phyloP scores from a whole-genome alignment of 148 eudicot species.

The Nepenthes mirabilis region DNA sequence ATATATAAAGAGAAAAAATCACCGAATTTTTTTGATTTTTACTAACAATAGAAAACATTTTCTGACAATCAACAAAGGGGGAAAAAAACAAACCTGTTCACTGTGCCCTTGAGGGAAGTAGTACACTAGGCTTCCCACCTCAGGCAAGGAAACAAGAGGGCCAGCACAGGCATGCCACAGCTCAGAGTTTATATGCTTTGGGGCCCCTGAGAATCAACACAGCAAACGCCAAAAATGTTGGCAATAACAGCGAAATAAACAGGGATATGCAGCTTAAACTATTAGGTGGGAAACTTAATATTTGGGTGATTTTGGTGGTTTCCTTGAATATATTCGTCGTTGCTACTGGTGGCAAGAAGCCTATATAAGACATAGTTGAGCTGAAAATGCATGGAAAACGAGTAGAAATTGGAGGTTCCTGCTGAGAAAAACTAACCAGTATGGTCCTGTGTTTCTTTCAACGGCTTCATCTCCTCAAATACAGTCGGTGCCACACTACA shows the following conservation, averaged over 20 bases:
- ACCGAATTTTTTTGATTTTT: too few relatives aligned
- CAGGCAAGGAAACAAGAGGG: constrained; percentile 82
- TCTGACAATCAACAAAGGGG: too few relatives aligned
- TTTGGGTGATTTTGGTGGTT: too few relatives aligned
- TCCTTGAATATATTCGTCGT: too few relatives aligned
- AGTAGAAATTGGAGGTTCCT: too few relatives aligned
- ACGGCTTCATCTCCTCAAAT: constrained; percentile 55
- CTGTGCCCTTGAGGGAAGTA: constrained; percentile 99
- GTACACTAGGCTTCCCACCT: constrained; percentile 83
- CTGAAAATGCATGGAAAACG: too few relatives aligned
- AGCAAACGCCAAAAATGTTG: neutral
- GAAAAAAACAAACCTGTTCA: constrained; percentile 56
- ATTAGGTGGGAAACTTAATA: too few relatives aligned
- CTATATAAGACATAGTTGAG: too few relatives aligned
- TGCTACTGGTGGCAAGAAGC: too few relatives aligned
- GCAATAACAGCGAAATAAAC: too few relatives aligned
- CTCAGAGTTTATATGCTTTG: constrained; percentile 68
- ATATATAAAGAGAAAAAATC: neutral
- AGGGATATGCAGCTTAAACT: too few relatives aligned
- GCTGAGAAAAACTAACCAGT: constrained; percentile 30
- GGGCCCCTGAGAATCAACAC: constrained; percentile 22
- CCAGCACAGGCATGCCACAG: constrained; percentile 99
- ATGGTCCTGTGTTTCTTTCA: constrained; percentile 81
- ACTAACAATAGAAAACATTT: too few relatives aligned
- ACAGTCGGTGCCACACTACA: constrained; percentile 32